Percentiles rank a stretch among this genome's conserved stretches.
These are phyloP conservation scores for Porphyrellus cyaneotinctus DNA, from an alignment of 768 basidiomycete genomes.

Conservation along the genomic window DNA sequence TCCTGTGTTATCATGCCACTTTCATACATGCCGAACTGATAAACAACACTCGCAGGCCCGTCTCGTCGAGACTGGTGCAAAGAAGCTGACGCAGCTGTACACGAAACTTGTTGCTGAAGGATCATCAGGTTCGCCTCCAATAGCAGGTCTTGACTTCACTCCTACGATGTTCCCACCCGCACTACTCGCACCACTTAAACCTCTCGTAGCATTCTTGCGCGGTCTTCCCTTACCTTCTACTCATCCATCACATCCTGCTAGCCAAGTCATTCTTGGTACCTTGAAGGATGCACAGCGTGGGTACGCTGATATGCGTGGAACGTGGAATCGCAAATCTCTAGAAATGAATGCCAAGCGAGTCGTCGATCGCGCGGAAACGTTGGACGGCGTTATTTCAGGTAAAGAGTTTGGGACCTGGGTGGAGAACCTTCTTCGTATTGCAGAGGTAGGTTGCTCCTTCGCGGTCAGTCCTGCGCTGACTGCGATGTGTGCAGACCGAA, in stretches of 20 bases:
- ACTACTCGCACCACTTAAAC: conserved; percentile 50
- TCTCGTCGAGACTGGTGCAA: conserved; percentile 76
- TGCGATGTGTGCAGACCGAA: conserved; percentile 47
- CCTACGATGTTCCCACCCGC: conserved; percentile 52
- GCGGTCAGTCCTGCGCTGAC: not conserved
- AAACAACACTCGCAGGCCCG: conserved; percentile 42
- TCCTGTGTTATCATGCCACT: not conserved
- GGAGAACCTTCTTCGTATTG: conserved; percentile 56
- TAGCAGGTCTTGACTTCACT: conserved; percentile 53
- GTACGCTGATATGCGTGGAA: conserved; percentile 83
- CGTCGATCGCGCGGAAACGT: conserved; percentile 65
- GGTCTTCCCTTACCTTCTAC: conserved; percentile 72
- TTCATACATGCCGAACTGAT: not conserved
- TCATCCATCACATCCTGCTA: conserved; percentile 79
- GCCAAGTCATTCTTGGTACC: conserved; percentile 56
- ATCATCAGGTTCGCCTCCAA: conserved; percentile 69
- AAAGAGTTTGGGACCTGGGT: conserved; percentile 73
- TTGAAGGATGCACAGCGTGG: conserved; percentile 76
- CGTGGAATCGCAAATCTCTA: conserved; percentile 70
- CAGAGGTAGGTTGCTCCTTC: conserved; percentile 46
- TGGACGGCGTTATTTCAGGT: conserved; percentile 62
- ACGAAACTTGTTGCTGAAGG: conserved; percentile 88
- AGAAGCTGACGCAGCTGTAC: conserved; percentile 76
- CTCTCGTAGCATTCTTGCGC: conserved; percentile 66
- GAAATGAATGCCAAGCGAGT: conserved; percentile 68